Conservation (phyloP, 1,284 basidiomycete genomes). For the Ganoderma meredithae region DNA sequence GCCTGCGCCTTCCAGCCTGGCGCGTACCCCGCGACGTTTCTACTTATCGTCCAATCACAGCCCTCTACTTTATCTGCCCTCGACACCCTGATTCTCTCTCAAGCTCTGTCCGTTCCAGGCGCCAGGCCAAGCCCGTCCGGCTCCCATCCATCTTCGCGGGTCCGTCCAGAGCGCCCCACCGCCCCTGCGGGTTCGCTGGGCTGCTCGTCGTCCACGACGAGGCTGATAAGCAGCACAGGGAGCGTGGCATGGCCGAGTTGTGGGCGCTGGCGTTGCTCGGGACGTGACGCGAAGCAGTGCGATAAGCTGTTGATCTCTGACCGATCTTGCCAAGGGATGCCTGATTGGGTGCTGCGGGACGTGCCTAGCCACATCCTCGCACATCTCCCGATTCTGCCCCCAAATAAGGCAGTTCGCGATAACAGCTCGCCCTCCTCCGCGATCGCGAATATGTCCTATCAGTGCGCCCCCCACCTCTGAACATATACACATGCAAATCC, state of each 20-base stretch:
- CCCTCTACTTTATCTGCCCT: constrained; percentile 24
- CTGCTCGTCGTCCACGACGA: not conserved
- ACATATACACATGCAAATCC: constrained; percentile 2
- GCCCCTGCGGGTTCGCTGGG: constrained; percentile 1
- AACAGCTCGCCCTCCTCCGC: not conserved
- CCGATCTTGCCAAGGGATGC: constrained; percentile 7
- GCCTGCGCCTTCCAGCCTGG: not conserved
- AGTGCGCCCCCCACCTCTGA: no score
- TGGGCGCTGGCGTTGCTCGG: constrained; percentile 6
- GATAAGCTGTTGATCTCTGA: constrained; percentile 25
- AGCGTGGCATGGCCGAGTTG: not conserved
- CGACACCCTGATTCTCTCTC: constrained; percentile 4
- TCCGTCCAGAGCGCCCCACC: not conserved
- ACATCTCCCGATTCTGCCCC: not conserved
- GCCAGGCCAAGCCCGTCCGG: constrained; percentile 7
- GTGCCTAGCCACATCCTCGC: constrained; percentile 6
- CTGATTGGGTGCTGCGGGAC: constrained; percentile 18
- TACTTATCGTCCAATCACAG: constrained; percentile 33
- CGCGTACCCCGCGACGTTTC: not conserved
- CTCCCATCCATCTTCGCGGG: not conserved
- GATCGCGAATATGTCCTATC: not conserved
- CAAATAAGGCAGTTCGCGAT: constrained; percentile 20
- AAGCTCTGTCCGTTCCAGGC: constrained; percentile 6
- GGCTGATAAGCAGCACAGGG: not conserved
- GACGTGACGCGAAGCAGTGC: constrained; percentile 23